These are phyloP conservation scores for Rhodosporidiobolus sp. DNA, from an alignment of 768 basidiomycete genomes.

Conservation along the genomic window DNA sequence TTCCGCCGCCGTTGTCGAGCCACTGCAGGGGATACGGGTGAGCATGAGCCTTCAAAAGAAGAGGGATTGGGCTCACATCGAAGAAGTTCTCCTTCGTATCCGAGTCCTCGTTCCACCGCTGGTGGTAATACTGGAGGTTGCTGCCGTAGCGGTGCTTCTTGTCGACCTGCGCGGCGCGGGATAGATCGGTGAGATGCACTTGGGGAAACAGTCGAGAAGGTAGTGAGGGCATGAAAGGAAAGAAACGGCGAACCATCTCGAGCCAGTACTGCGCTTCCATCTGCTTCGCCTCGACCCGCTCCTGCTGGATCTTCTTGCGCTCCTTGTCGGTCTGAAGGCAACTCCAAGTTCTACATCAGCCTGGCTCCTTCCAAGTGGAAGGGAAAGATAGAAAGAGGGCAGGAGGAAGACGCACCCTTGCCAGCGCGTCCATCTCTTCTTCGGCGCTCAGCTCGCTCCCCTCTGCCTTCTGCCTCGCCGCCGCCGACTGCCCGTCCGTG, in stretches of 20 bases:
- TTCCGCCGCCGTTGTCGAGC: constrained; percentile 50
- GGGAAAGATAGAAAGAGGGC: not conserved
- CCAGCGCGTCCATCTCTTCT: constrained; percentile 27
- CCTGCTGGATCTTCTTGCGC: constrained; percentile 17
- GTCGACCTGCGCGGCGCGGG: constrained; percentile 35
- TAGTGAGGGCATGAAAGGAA: not conserved
- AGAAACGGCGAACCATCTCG: constrained; percentile 18
- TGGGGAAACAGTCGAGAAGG: too few species aligned
- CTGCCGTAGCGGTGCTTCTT: constrained; percentile 31
- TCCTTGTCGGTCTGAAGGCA: constrained; percentile 34
- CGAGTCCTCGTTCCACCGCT: constrained; percentile 48
- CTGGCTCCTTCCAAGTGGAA: too few species aligned
- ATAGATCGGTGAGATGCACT: too few species aligned
- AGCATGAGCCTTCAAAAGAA: not conserved
- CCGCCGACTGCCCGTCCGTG: constrained; percentile 2
- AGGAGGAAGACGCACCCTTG: not conserved
- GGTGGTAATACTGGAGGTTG: constrained; percentile 37
- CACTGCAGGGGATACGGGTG: constrained; percentile 35
- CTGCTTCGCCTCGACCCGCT: constrained; percentile 11
- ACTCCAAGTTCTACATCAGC: not conserved
- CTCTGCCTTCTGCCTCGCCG: not conserved
- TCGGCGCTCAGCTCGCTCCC: constrained; percentile 13
- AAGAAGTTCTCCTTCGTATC: constrained; percentile 51
- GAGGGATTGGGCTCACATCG: constrained; percentile 18
- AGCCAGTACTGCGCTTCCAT: constrained; percentile 43